A percentile compares a stretch with the other conserved stretches of the same genome.
Evolutionary conservation across 1,139 yeast species (phyloP).

Genomic region (Wickerhamomyces sp.): DNA sequence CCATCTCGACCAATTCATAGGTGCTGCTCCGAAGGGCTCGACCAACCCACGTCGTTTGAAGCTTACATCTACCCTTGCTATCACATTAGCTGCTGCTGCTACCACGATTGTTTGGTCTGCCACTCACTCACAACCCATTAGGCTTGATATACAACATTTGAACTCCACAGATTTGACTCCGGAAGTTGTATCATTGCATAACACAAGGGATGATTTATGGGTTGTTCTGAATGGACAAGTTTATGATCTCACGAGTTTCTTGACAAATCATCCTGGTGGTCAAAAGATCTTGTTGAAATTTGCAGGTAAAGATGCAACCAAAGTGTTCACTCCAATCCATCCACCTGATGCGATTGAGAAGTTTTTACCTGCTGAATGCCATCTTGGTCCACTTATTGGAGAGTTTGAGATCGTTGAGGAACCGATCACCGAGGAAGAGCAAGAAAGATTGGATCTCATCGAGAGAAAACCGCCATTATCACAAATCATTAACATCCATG

Average conservation of each 20-base stretch:
- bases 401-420: conserved; percentile 31
- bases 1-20: too few species aligned
- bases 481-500: conserved; percentile 67
- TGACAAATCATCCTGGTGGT: conserved; percentile 89
- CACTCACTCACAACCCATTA: too few species aligned
- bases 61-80: too few species aligned
- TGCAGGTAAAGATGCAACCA: conserved; percentile 92
- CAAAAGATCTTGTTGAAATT: conserved; percentile 61
- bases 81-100: background rate
- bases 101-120: too few species aligned
- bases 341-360: conserved; percentile 72
- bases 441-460: conserved; percentile 28
- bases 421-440: conserved; percentile 28
- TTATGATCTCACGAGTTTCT: conserved; percentile 75
- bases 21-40: too few species aligned
- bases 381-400: conserved; percentile 40
- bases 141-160: too few species aligned
- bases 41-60: too few species aligned
- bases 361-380: conserved; percentile 39
- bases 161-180: conserved; percentile 28
- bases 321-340: conserved; percentile 80
- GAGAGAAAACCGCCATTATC: conserved; percentile 58
- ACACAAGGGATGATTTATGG: conserved; percentile 77
- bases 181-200: conserved; percentile 51
- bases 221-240: conserved; percentile 80